Evolutionary conservation across 2,329 filamentous ascomycete species (phyloP), one percentile per base, ranked within the genome.

Genomic region (Aureobasidium zeae): DNA sequence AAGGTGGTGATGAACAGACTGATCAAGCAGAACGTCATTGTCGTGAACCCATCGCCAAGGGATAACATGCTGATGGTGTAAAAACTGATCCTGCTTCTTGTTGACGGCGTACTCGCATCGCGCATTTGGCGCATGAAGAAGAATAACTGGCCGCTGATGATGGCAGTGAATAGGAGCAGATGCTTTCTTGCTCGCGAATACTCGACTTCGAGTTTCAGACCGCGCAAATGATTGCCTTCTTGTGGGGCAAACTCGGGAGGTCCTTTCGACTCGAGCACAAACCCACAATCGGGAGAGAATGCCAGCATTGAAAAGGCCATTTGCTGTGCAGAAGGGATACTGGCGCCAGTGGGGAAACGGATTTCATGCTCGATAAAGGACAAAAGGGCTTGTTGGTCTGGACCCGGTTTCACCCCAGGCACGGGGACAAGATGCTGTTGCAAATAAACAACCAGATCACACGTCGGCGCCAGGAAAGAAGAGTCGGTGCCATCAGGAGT

Each of bases 401-500:
- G 30, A n/a, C 39, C 39, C 13, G 39, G 29, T 16, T 43, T 28
- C 15, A 28, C 26, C 1, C 39, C 32, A 19, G 50, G 45, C 5
- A 45, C 34, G 20, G 51, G 49, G 54, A 57, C n/a, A 2, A 77
- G 76, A 49, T 83, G 73, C 29, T 89, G 72, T 59, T 96, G 91
- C 21, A 89, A 68, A 61, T 88, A 96, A 44, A 94, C 67, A 37
- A 98, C 68, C 56, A 86, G 86, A 62, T 98, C 91, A 70, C 91
- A 98, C 53, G 85, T 83, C 0, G 86, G 86, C 24, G 73, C 63
- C 13, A 77, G 74, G 11, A 72, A 65, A 9, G 72, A 65, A 48
- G 82, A 79, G 9, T 55, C 59, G 15, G 52, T 53, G 5, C 70
- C 76, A 49, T 82, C 76, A 3, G 78, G 66, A 43, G 77, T 76